Evolutionary conservation across 2,329 filamentous ascomycete species (phyloP).

Genomic region (Gnomoniopsis smithogilvyi): DNA sequence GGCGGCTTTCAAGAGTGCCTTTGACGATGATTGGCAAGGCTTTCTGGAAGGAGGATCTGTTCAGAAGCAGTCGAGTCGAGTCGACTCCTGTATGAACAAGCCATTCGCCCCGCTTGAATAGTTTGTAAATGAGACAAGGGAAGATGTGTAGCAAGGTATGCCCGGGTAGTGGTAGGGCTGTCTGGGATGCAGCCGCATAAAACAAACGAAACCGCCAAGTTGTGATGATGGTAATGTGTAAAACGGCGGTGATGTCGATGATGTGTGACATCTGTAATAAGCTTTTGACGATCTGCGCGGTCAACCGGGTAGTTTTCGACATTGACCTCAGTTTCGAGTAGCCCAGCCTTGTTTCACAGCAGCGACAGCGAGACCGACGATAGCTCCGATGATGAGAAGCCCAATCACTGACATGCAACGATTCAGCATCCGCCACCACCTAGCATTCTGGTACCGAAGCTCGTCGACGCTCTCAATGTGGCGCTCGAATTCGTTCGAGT

Average conservation of each 20-base stretch:
- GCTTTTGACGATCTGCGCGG: not conserved
- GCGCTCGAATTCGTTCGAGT: constrained; percentile 31
- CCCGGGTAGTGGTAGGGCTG: not conserved
- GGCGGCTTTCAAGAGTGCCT: too few relatives aligned
- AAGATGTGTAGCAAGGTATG: not conserved
- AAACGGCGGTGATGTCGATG: not conserved
- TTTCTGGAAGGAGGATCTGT: too few relatives aligned
- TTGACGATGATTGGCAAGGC: not conserved
- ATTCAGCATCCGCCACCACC: constrained; percentile 60
- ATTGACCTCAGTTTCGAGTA: constrained; percentile 1
- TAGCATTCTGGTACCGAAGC: constrained; percentile 46
- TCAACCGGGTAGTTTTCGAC: not conserved
- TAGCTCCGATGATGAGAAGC: constrained; percentile 50
- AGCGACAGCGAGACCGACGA: constrained; percentile 49
- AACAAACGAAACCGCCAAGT: not conserved
- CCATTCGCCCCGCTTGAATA: constrained; percentile 2
- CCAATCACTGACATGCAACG: constrained; percentile 56
- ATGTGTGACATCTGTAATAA: not conserved
- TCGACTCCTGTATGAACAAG: not conserved
- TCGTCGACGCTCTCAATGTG: constrained; percentile 38
- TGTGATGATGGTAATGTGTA: not conserved
- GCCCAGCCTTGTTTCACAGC: constrained; percentile 50
- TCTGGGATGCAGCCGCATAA: not conserved
- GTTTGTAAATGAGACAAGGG: not conserved
- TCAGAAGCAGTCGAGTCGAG: too few relatives aligned